A percentile compares a stretch with the other conserved stretches of the same genome.
Conservation (phyloP, 208 protist species). For the Plasmodiophora brassicae region DNA sequence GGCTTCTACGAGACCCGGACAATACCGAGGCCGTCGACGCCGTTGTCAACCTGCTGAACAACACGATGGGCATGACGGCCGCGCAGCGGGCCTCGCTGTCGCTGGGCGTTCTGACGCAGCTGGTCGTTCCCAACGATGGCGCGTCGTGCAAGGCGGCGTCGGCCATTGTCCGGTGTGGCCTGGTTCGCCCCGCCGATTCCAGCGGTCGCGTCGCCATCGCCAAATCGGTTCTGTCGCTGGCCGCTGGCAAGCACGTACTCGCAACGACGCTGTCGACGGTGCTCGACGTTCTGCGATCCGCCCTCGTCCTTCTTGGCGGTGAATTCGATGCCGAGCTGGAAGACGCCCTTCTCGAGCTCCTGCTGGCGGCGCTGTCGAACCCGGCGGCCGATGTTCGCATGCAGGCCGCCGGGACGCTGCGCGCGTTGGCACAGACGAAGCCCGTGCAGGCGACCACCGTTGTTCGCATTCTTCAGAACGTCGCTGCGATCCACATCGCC, state of each 20-base stretch:
- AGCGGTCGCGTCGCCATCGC: background rate
- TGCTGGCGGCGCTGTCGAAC: slow-evolving; percentile 5
- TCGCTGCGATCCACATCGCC: slow-evolving; percentile 8
- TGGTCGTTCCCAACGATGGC: background rate
- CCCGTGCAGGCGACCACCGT: background rate
- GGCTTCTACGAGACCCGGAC: background rate
- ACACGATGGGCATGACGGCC: background rate
- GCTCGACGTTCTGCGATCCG: background rate
- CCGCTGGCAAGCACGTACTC: background rate
- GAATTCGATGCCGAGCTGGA: background rate
- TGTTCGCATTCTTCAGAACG: background rate
- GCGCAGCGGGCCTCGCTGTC: background rate
- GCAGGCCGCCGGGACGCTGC: background rate
- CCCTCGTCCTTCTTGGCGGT: background rate
- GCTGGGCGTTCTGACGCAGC: background rate
- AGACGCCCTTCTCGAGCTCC: background rate
- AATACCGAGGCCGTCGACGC: background rate
- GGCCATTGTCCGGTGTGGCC: background rate
- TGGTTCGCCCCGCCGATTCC: background rate
- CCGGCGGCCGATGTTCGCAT: background rate
- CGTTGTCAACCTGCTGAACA: background rate
- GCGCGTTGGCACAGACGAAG: background rate
- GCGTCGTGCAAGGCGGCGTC: background rate
- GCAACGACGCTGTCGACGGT: background rate
- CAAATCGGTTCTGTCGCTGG: background rate